Percentiles rank a stretch among this genome's conserved stretches.
These are phyloP conservation scores for Tephrocybe sp. DNA, from an alignment of 768 basidiomycete species.

Conservation along the genomic window DNA sequence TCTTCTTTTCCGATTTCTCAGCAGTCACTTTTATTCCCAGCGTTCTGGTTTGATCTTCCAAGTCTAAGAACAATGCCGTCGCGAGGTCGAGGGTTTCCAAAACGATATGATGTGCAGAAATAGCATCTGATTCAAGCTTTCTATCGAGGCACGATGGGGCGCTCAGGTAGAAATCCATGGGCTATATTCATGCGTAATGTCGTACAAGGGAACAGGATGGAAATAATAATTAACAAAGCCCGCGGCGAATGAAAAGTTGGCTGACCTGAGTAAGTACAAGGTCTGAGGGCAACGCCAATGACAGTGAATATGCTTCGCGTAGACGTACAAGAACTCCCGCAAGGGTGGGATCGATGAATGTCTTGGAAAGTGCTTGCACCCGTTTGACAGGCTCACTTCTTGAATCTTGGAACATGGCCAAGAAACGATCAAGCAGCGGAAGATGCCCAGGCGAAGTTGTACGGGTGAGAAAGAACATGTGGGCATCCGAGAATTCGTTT, in stretches of 20 bases:
- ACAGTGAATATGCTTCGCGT: slow-evolving; percentile 20
- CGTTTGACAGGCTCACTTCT: slow-evolving; percentile 5
- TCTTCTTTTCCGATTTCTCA: slow-evolving; percentile 15
- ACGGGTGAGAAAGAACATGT: slow-evolving; percentile 37
- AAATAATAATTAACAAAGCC: slow-evolving; percentile 21
- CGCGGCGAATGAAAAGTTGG: slow-evolving; percentile 19
- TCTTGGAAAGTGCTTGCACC: slow-evolving; percentile 17
- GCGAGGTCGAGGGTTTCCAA: slow-evolving; percentile 43
- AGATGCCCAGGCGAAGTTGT: slow-evolving; percentile 31
- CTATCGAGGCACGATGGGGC: slow-evolving; percentile 31
- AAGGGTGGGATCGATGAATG: slow-evolving; percentile 19
- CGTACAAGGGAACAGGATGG: slow-evolving; percentile 18
- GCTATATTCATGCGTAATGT: slow-evolving; percentile 34
- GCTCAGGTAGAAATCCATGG: slow-evolving; percentile 50
- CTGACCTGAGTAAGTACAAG: slow-evolving; percentile 46
- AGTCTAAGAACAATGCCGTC: slow-evolving; percentile 38
- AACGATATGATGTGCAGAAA: slow-evolving; percentile 31
- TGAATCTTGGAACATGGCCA: slow-evolving; percentile 14
- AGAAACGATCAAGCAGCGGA: slow-evolving; percentile 28
- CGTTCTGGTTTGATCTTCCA: slow-evolving; percentile 18
- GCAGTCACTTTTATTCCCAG: neutral
- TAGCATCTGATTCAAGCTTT: slow-evolving; percentile 20
- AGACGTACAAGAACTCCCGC: slow-evolving; percentile 16
- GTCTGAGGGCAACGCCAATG: slow-evolving; percentile 32
- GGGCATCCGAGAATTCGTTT: slow-evolving; percentile 19